Base-by-base conservation (phyloP, 768 basidiomycete species). In the Favolaschia claudopus region DNA sequence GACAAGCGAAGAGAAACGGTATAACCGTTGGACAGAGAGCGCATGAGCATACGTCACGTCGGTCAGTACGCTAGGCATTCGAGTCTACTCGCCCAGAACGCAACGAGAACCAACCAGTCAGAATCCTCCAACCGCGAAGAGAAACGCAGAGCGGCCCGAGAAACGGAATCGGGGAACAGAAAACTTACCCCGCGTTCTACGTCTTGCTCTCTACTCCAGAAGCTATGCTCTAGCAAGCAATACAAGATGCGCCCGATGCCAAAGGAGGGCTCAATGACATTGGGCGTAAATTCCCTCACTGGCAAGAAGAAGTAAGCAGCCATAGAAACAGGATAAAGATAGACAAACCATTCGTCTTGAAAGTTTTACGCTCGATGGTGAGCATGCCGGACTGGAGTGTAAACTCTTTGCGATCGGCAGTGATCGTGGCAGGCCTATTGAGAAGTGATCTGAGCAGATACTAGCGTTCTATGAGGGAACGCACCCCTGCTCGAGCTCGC, bases 181-280 rank as follows among this genome's bases (percentile, higher is more conserved):
- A 62, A 60, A 81, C 91, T 70, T 74, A 93, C 95, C 59, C 88
- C 91, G 67, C 96, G 91, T 62, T 95, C 92, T 25, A 92, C 79
- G 73, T 98, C 96, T 68, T 92, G 86, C 70, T 94, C 95, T 71
- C 97, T 87, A 58, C 86, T 86, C 97, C 96, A 99, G 82, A 89
- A 99, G 67, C 85, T 88, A 80, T 99, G 97, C 74, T 99, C 97
- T 31, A 99, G 87, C 48, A 99, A 82, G 27, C 86, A 88, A 74
- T 98, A 98, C 42, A 98, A 80, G 68, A 99, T 97, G 52, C 96
- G 94, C 51, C 96, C 96, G 65, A 99, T 86, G 58, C 97, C 96
- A 76, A 98, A 97, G 5, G 97, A 99, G 22, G 97, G 96, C 73
- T 98, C 96, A 73, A 99, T 96, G 74, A 99, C 97, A 75, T 98